phyloP scores from a whole-genome alignment of 2,329 filamentous ascomycete species.

The Clonostachys solani region DNA sequence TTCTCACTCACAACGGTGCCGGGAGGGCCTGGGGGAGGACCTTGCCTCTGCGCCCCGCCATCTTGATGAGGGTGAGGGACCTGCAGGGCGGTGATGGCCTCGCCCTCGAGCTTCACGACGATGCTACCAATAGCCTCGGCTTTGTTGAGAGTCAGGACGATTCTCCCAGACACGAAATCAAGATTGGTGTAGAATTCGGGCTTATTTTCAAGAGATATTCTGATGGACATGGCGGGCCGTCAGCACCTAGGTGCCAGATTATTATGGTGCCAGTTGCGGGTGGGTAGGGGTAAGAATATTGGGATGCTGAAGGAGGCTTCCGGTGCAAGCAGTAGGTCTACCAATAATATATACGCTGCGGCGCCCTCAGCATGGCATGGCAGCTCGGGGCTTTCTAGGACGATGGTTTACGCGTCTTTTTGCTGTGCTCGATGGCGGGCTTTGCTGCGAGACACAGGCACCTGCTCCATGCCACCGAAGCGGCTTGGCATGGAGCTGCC shows the following conservation, averaged over 20 bases:
- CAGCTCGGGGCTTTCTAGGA: too few species aligned
- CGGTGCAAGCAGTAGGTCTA: too few species aligned
- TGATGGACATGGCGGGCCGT: constrained; percentile 52
- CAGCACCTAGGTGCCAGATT: background rate
- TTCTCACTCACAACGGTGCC: constrained; percentile 49
- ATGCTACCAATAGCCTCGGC: constrained; percentile 69
- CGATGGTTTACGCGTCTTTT: too few species aligned
- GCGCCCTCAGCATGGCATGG: too few species aligned
- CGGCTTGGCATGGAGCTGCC: too few species aligned
- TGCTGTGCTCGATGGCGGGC: too few species aligned
- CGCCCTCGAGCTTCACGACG: constrained; percentile 79
- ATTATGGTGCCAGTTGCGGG: too few species aligned
- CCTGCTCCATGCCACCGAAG: too few species aligned
- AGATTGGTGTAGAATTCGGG: constrained; percentile 77
- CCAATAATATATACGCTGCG: too few species aligned
- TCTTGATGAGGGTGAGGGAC: constrained; percentile 41
- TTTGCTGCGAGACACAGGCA: too few species aligned
- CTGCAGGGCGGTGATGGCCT: constrained; percentile 64
- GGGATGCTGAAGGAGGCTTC: too few species aligned
- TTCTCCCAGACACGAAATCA: constrained; percentile 63
- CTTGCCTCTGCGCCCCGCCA: constrained; percentile 21
- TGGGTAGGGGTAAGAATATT: too few species aligned
- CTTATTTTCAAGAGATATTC: constrained; percentile 61
- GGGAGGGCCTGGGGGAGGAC: constrained; percentile 22
- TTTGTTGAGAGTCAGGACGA: constrained; percentile 54